These are phyloP conservation scores for Mortierella sp. DNA, from an alignment of 371 early-diverging fungal species.

Conservation along the genomic window DNA sequence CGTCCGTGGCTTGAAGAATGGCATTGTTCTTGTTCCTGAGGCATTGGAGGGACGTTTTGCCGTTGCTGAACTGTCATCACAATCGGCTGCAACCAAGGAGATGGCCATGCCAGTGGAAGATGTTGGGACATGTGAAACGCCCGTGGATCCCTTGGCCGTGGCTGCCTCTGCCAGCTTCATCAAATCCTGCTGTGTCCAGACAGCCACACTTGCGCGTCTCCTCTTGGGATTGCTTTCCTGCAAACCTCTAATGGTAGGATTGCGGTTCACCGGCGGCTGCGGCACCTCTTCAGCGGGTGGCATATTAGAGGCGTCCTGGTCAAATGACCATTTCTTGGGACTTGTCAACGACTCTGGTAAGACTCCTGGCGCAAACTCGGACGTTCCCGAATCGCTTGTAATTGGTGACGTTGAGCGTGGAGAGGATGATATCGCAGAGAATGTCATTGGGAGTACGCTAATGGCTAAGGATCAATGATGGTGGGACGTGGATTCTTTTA, in stretches of 20 bases:
- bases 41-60: slow-evolving; percentile 4
- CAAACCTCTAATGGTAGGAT: slow-evolving; percentile 50
- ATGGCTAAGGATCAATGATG: slow-evolving; percentile 11
- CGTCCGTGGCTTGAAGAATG: slow-evolving; percentile 10
- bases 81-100: background rate
- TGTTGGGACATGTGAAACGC: slow-evolving; percentile 9
- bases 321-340: no score
- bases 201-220: slow-evolving; percentile 82
- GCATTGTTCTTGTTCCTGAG: background rate
- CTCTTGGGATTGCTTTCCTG: slow-evolving; percentile 57
- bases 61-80: background rate
- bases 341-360: slow-evolving; percentile 4
- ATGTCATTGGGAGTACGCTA: slow-evolving; percentile 43
- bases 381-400: background rate
- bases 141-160: slow-evolving; percentile 19
- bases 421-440: slow-evolving; percentile 2
- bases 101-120: slow-evolving; percentile 12
- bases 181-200: slow-evolving; percentile 83
- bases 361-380: background rate
- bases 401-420: slow-evolving; percentile 1
- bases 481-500: no score
- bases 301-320: slow-evolving; percentile 7
- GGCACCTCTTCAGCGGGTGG: background rate
- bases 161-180: slow-evolving; percentile 62
- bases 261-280: slow-evolving; percentile 33